Evolutionary conservation across 1,284 basidiomycete genomes (phyloP), one percentile per base, ranked within the genome.

Genomic region (Rhizoctonia solani): DNA sequence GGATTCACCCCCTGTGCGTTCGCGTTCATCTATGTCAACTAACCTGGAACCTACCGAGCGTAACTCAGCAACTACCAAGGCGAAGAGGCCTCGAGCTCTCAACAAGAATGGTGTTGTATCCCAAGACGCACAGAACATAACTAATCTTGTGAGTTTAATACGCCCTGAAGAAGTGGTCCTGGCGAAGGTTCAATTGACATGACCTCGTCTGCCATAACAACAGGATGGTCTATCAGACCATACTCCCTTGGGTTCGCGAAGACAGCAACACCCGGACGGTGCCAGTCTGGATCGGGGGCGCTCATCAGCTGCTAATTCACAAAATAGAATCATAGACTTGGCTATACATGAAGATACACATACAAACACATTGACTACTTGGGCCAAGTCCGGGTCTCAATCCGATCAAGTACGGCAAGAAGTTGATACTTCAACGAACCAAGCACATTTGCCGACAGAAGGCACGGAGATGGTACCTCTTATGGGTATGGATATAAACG

Each of bases 71-170:
- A 14, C 50, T 21, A 5, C 50, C 30, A 21, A 49, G 34, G 47
- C 25, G 9, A 63, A 63, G 47, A 50, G 47, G 37, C 59, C 21
- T 21, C 47, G 47, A 6, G n/a, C 59, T 2, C 19, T 32, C 30
- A 63, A 63, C 14, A 49, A 50, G 42, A 30, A 8, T 53, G 29
- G 27, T 23, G 27, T 21, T 19, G 19, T 19, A 9, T 11, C 19
- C 21, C 8, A 8, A 16, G 37, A 8, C 16, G 37, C 44, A 21
- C 6, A 19, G 9, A 46, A 46, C 21, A 46, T 11, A 19, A 46
- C 8, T 21, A 19, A 46, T 5, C 44, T 6, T 9, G 44, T 46
- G 44, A 46, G 44, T 21, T 46, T 46, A 16, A n/a, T n/a, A n/a
- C n/a, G n/a, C n/a, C n/a, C n/a, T n/a, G n/a, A n/a, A n/a, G n/a